Evolutionary conservation across 768 basidiomycete genomes (phyloP), one percentile per base, ranked within the genome.

Genomic region (Suillus clintonianus): DNA sequence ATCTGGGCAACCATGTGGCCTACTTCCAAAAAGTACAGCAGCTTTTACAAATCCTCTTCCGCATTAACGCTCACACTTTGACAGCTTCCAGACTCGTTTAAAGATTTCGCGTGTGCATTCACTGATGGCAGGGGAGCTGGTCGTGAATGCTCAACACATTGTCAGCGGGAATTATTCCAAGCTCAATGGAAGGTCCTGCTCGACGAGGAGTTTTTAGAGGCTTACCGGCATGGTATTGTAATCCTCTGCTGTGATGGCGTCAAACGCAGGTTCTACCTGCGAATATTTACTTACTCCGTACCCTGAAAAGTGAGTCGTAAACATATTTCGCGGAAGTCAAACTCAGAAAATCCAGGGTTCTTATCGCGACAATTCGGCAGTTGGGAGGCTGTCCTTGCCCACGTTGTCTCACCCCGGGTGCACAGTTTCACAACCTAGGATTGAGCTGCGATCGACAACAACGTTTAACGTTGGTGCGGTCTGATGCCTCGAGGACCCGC

Each of bases 361-460:
- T 79, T 2, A 15, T 78, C 13, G 71, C 71, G 0, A 70, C 65
- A 9, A 68, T 74, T 3, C 56, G 67, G 1, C 64, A 73, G 50
- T 45, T 68, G 42, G 74, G 74, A 8, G 22, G 17, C 1, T 76
- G 74, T 50, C 72, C 73, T 10, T 78, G 77, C 54, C 73, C 73
- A 5, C 68, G 67, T 11, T 78, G 78, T 62, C 48, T 67, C 5
- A 66, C 73, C 14, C n/a, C 34, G 27, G 70, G 66, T 37, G 51
- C 65, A 1, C 22, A 67, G 13, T 64, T 77, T 34, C 39, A 30
- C 4, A n/a, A 66, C 32, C 47, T 76, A 15, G 77, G 76, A 5
- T 70, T 37, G 47, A 48, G 13, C 14, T 24, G 19, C 32, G 59
- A 60, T 34, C n/a, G 43, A 47, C n/a, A 34, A 34, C 47, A 60